These are phyloP conservation scores for Dalbergia cochinchinensis DNA, from an alignment of 306 rosid species.

Conservation along the genomic window DNA sequence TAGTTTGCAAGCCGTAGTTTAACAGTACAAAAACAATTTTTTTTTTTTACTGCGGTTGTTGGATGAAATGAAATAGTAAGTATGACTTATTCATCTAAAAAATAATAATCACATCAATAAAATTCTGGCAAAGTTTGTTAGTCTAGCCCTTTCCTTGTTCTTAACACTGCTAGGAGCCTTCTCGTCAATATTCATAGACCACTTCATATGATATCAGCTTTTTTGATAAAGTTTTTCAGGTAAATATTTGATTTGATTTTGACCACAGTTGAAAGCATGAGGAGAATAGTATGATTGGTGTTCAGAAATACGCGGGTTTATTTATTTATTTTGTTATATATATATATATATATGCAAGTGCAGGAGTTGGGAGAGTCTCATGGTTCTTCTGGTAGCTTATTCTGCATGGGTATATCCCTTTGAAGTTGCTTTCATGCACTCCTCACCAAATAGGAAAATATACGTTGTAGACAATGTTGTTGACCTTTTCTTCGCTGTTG, in stretches of 20 bases:
- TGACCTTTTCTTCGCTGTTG: slow-evolving; percentile 76
- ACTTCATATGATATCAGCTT: background rate
- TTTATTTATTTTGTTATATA: background rate
- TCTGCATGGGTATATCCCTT: slow-evolving; percentile 86
- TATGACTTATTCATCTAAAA: too few species aligned
- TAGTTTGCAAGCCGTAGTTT: too few species aligned
- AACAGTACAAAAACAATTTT: too few species aligned
- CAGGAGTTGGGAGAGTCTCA: slow-evolving; percentile 84
- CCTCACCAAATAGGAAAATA: slow-evolving; percentile 45
- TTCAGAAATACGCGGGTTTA: background rate
- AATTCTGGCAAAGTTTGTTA: too few species aligned
- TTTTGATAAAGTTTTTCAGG: background rate
- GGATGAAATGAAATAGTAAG: too few species aligned
- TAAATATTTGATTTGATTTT: slow-evolving; percentile 19
- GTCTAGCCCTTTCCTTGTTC: too few species aligned
- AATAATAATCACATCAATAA: too few species aligned
- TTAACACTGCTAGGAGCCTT: background rate
- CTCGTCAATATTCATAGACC: background rate
- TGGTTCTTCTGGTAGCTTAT: slow-evolving; percentile 86
- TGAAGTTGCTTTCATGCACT: slow-evolving; percentile 76
- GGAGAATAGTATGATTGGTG: background rate
- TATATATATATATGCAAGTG: slow-evolving; percentile 1
- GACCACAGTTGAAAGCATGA: background rate
- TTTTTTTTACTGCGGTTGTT: too few species aligned
- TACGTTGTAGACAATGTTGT: slow-evolving; percentile 65